Evolutionary conservation across 176 grass and related monocot genomes (phyloP).

Genomic region (Areca catechu): DNA sequence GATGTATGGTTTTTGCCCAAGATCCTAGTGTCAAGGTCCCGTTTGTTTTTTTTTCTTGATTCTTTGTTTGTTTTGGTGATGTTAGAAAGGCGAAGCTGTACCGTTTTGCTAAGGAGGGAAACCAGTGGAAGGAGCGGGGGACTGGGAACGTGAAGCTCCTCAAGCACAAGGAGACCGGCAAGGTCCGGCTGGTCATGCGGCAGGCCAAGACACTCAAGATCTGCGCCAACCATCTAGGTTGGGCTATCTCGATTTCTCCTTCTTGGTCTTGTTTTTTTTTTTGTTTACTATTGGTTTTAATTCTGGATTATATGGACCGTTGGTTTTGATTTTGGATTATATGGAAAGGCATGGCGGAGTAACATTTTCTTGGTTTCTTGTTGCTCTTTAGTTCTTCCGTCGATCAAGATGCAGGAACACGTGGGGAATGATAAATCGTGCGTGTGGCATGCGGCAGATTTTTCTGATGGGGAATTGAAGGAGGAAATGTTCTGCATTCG

Average conservation of each 20-base stretch:
- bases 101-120: slow-evolving; percentile 22
- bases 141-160: too few species aligned
- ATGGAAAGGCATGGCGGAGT: too few species aligned
- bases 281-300: neutral
- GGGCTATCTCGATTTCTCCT: too few species aligned
- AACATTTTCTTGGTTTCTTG: neutral
- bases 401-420: slow-evolving; percentile 16
- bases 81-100: slow-evolving; percentile 62
- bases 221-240: too few species aligned
- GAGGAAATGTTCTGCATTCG: slow-evolving; percentile 10
- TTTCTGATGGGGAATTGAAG: slow-evolving; percentile 7
- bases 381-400: slow-evolving; percentile 4
- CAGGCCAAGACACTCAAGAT: too few species aligned
- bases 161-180: too few species aligned
- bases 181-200: too few species aligned
- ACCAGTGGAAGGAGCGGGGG: too few species aligned
- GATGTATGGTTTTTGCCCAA: too few species aligned
- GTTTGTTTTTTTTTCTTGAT: neutral
- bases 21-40: neutral
- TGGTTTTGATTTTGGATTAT: neutral
- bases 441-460: slow-evolving; percentile 15
- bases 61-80: too few species aligned
- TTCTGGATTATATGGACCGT: neutral
- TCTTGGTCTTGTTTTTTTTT: too few species aligned
- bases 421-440: slow-evolving; percentile 13